Evolutionary conservation across 345 rosid genomes (phyloP), one percentile per base, ranked within the genome.

Genomic region (Aethionema arabicum): DNA sequence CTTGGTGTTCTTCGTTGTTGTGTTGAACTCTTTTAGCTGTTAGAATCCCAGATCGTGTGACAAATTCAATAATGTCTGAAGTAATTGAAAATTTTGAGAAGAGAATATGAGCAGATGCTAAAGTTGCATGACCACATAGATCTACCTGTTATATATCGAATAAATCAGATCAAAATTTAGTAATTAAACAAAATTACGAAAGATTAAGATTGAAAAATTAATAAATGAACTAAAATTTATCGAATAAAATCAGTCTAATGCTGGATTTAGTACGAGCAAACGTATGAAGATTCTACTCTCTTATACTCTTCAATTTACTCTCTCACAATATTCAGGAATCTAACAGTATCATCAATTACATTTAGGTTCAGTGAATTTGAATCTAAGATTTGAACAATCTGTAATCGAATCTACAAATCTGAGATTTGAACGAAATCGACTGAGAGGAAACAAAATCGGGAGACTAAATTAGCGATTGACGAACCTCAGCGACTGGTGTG

Each of bases 51-150:
- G 89, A 91, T 6, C 50, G 46, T 0, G 96, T 91, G 47, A 32
- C 77, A 61, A 86, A 91, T 63, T 91, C 92, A 44, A 92, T 73
- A 0, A 58, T 29, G 44, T 81, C 52, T 2, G 91, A 86, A 46
- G 61, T 56, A 13, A 85, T 77, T 71, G 76, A 72, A 33, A 71
- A 74, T 9, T 60, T 77, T 4, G 87, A 48, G 70, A 91, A 88
- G 49, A 86, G 77, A 8, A 55, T 4, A 21, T 91, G 90, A 4
- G 96, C 81, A 46, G 96, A 85, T 38, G 96, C 95, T 63, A 91
- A 71, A 5, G 93, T 91, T 35, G 85, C 98, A 73, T 91, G 98
- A 27, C 96, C 96, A 46, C 96, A 85, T 32, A 91, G 82, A 3
- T 73, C 37, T 16, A 85, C 83, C 96, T 91, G 27, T 21, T 1